Base-by-base conservation (phyloP, 2,329 filamentous ascomycete genomes). In the Beauveria brongniartii region DNA sequence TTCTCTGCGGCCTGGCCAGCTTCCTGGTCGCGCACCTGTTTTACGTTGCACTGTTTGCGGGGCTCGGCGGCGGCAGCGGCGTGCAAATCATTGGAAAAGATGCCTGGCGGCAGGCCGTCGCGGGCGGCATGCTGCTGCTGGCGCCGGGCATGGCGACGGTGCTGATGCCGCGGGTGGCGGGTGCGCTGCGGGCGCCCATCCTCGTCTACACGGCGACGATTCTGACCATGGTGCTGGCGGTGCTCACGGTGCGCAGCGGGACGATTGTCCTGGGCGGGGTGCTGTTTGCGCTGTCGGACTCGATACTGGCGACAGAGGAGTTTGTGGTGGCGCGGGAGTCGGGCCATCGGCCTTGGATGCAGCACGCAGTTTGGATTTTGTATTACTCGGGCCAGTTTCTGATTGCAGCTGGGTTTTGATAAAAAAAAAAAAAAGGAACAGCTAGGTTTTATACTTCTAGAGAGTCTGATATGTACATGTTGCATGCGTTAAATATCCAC, bases 371-470 rank as follows among this genome's bases (percentile, higher is more conserved):
- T 24, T 75, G 73, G 73, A 47, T 66, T 1, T 61, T 75, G 18
- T 75, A 75, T 61, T 75, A 74, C 61, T 62, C 55, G 12, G 73
- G 72, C 1, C 73, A 75, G 63, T 44, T 70, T 3, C 63, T 71
- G n/a, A 74, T 75, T 55, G 64, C 67, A 14, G 50, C 20, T 37
- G 54, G 54, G 14, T 56, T 61, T 20, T 61, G 40, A 46, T 10
- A 18, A 22, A 22, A 22, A 2, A 20, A 4, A 18, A 22, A 22
- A 22, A 2, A 20, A 4, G 5, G 12, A 18, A n/a, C 22, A 48
- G 54, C 54, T 48, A 20, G 16, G 1, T 26, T 40, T 5, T 30
- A 3, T 41, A 3, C 6, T 18, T 18, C 24, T 7, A 5, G 10
- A n/a, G 10, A 22, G 24, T 56, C 46, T 14, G 40, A 48, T 40